Conservation (phyloP, 768 basidiomycete species). For the Porphyrellus cyaneotinctus region DNA sequence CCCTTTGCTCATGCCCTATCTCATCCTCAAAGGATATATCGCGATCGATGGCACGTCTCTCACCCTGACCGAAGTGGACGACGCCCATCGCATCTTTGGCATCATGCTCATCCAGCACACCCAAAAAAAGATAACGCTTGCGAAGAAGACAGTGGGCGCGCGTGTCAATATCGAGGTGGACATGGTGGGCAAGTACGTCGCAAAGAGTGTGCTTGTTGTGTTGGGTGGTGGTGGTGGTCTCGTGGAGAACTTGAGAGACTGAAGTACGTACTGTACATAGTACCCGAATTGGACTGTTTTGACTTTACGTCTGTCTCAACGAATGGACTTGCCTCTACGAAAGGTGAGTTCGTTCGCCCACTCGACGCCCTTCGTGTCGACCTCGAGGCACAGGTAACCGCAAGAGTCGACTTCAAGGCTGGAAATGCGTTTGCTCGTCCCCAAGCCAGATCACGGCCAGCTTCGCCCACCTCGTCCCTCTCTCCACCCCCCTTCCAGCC, state of each 20-base stretch:
- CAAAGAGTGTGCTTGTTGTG: constrained; percentile 73
- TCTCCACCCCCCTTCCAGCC: constrained; percentile 37
- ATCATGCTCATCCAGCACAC: constrained; percentile 97
- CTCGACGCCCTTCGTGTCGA: constrained; percentile 8
- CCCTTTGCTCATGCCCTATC: constrained; percentile 69
- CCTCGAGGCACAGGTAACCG: constrained; percentile 44
- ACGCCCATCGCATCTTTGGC: constrained; percentile 59
- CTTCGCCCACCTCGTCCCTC: constrained; percentile 36
- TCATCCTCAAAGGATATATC: constrained; percentile 93
- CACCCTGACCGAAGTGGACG: constrained; percentile 79
- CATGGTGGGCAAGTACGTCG: constrained; percentile 90
- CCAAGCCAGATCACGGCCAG: constrained; percentile 40
- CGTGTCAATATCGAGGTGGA: constrained; percentile 95
- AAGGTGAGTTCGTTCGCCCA: constrained; percentile 37
- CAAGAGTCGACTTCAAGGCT: constrained; percentile 43
- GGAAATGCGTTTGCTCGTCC: constrained; percentile 29
- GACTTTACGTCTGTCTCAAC: neutral
- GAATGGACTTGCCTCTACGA: constrained; percentile 41
- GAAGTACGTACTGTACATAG: neutral
- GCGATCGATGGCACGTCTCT: constrained; percentile 93
- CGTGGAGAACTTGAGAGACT: constrained; percentile 46
- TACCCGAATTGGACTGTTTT: neutral
- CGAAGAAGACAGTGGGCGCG: constrained; percentile 66
- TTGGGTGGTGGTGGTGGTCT: constrained; percentile 54
- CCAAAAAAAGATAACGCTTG: constrained; percentile 81